Base-by-base conservation (phyloP, 129 eudicot genomes). In the Flaveria linearis region DNA sequence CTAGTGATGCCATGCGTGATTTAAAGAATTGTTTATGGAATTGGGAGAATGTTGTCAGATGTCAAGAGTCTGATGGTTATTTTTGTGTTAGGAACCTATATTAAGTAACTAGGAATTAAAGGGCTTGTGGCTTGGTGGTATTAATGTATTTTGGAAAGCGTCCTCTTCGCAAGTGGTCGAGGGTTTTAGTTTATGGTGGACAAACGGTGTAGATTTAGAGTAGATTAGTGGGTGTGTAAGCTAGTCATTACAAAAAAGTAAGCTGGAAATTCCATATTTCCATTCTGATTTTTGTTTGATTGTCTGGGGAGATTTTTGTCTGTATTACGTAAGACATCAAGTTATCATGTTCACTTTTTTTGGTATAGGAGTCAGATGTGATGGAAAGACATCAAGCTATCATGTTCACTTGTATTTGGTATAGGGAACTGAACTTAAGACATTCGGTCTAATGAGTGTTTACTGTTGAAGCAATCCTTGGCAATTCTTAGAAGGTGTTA, bases 41-140 rank as follows among this genome's bases (percentile, higher is more conserved):
- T 50, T 51, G 9, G 57, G 53, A 46, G 53, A 55, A n/a, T 55
- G 46, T 11, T 43, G 30, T 68, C 9, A 78, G 77, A 71, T 78
- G 49, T 78, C 5, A 28, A 70, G 53, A 13, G 3, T 70, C 45
- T 46, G 82, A 57, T 56, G 61, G 14, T 42, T 33, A 45, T 3
- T 42, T 75, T 57, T 30, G 16, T 10, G 50, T 26, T 46, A 10
- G 60, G 71, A 9, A 60, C 45, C 20, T 58, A 9, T 16, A 58
- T 45, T 61, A 61, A 33, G 69, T n/a, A 10, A 43, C 17, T 33
- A 28, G 39, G 39, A 0, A 33, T 5, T 6, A 33, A 5, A 33
- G 39, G 39, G 7, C 7, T 4, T 4, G 7, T 33, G 39, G 6
- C 39, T 33, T 33, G 7, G 39, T 5, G 7, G 7, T 33, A 33